Percentiles rank a stretch among this genome's conserved stretches.
Evolutionary conservation across 768 basidiomycete species (phyloP).

Genomic region (Xerocomellus amylosporus): DNA sequence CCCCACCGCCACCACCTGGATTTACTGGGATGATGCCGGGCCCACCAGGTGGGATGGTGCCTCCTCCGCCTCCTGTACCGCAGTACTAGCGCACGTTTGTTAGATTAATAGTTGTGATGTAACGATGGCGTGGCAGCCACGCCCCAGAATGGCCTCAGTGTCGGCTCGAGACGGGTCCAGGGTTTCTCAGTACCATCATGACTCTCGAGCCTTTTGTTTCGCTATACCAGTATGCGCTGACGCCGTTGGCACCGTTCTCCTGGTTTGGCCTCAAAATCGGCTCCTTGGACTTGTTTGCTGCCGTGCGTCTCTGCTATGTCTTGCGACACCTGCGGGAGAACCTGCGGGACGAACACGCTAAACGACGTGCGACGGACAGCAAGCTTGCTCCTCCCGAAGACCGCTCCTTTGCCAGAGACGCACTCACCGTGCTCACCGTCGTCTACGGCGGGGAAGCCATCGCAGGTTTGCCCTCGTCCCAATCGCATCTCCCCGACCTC

Average conservation of each 20-base stretch:
- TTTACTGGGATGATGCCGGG: constrained; percentile 49
- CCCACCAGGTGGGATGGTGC: constrained; percentile 35
- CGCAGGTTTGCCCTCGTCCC: constrained; percentile 43
- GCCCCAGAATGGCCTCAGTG: background rate
- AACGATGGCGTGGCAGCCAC: background rate
- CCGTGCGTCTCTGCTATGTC: constrained; percentile 65
- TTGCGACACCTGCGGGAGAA: constrained; percentile 65
- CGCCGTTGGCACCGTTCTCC: constrained; percentile 62
- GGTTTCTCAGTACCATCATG: constrained; percentile 21
- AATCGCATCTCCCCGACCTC: background rate
- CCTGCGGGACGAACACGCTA: constrained; percentile 42
- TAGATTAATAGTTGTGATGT: constrained; percentile 1
- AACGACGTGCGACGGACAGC: constrained; percentile 34
- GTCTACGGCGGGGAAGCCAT: constrained; percentile 81
- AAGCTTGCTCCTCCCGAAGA: constrained; percentile 39
- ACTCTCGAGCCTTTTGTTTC: constrained; percentile 42
- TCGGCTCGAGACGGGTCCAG: background rate
- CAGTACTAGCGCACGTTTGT: constrained; percentile 27
- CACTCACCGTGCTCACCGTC: constrained; percentile 57
- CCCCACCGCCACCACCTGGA: constrained; percentile 65
- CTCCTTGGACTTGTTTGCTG: constrained; percentile 65
- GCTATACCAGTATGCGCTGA: constrained; percentile 50
- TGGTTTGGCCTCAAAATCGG: constrained; percentile 61
- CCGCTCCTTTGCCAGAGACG: constrained; percentile 56
- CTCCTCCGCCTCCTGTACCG: constrained; percentile 45